phyloP scores from a whole-genome alignment of 441 rosid species.

The Viola pubescens region DNA sequence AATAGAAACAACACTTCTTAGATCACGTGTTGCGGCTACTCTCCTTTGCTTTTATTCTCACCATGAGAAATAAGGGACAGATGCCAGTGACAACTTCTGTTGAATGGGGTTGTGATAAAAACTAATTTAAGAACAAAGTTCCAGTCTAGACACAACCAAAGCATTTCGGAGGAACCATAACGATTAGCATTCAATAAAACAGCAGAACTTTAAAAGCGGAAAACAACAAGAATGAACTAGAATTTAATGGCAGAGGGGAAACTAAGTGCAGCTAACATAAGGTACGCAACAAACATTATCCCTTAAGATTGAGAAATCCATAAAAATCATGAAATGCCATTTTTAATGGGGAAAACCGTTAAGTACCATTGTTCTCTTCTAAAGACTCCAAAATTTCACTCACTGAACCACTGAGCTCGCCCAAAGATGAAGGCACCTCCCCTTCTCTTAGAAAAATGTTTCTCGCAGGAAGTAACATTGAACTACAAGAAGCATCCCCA shows the following conservation, averaged over 20 bases:
- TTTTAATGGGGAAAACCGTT: slow-evolving; percentile 8
- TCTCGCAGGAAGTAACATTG: slow-evolving; percentile 25
- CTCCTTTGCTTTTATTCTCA: too few relatives aligned
- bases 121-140: too few relatives aligned
- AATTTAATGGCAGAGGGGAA: not conserved
- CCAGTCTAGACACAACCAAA: not conserved
- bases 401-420: slow-evolving; percentile 13
- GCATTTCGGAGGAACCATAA: not conserved
- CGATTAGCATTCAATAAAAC: not conserved
- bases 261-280: too few relatives aligned
- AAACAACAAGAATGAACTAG: not conserved
- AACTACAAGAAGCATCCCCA: slow-evolving; percentile 53
- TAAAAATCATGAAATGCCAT: not conserved
- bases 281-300: too few relatives aligned
- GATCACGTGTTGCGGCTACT: too few relatives aligned
- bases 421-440: slow-evolving; percentile 9
- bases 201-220: not conserved
- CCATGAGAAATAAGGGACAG: too few relatives aligned
- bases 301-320: too few relatives aligned
- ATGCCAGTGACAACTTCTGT: too few relatives aligned
- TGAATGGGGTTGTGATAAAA: too few relatives aligned
- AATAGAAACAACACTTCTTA: too few relatives aligned
- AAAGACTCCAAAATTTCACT: slow-evolving; percentile 12
- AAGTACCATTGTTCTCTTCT: slow-evolving; percentile 18
- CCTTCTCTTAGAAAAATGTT: slow-evolving; percentile 28